Evolutionary conservation across 2,329 filamentous ascomycete genomes (phyloP), one percentile per base, ranked within the genome.

Genomic region (Hirsutella rhossiliensis): DNA sequence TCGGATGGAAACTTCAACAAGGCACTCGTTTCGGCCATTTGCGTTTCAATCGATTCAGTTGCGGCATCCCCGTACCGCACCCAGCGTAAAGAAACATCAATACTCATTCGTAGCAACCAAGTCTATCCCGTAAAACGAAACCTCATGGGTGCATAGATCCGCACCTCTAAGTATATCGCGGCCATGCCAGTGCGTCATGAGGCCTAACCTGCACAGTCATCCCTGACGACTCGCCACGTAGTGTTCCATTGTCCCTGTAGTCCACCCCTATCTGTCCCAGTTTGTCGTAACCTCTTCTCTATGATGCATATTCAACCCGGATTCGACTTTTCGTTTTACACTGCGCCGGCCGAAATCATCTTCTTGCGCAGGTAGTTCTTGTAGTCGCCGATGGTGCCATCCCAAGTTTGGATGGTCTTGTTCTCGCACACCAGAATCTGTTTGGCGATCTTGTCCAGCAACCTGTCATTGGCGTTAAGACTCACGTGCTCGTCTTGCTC

Each of bases 361-460:
- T 97, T 97, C 82, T 97, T 97, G 64, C 90, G 83, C 60, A 98
- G 78, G 70, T 96, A 80, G 72, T 94, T 86, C 86, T 98, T 98
- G 86, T 98, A 98, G 48, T 88, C 82, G 55, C 82, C 83, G 60
- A 98, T 98, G 52, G 69, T 72, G 57, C 90, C 90, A 50, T 90
- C 82, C 92, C 92, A 98, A 58, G 79, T 70, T 56, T 76, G 81
- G 56, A 97, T 88, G 13, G 88, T 89, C 77, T 89, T 88, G 80
- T 98, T 88, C 72, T 98, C 92, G 69, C 94, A 98, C 45, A 98
- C 92, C 71, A 98, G 81, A 67, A 98, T 98, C 67, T 98, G 87
- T 78, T 98, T 98, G 56, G 92, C 92, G 65, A 98, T 97, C 76
- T 95, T 96, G 79, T 98, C 92, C 53, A 98, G 81, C 59, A 98